These are phyloP conservation scores for Gyromitra esculenta DNA, from an alignment of 2,329 filamentous ascomycete species.

Conservation along the genomic window DNA sequence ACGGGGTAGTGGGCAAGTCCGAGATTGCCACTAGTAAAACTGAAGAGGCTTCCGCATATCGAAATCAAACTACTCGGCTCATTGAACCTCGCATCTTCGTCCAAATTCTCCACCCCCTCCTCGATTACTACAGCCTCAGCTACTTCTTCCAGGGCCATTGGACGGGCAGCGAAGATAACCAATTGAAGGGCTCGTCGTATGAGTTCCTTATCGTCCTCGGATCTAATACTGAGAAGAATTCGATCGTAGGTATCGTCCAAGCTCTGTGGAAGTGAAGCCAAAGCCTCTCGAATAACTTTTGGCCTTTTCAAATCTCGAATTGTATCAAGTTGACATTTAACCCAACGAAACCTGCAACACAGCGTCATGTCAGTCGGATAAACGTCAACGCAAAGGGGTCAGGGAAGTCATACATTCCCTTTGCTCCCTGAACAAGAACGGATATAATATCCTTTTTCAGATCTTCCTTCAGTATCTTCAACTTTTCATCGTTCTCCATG, in stretches of 20 bases:
- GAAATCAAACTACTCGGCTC: constrained; percentile 17
- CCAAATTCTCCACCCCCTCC: neutral
- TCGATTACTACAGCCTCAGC: constrained; percentile 49
- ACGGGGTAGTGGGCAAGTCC: constrained; percentile 45
- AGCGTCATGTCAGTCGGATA: constrained; percentile 32
- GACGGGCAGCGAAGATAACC: constrained; percentile 57
- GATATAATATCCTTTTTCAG: constrained; percentile 26
- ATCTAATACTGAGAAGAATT: constrained; percentile 57
- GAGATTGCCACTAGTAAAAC: neutral
- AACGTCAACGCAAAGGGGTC: neutral
- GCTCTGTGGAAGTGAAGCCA: constrained; percentile 50
- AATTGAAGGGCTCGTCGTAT: constrained; percentile 57
- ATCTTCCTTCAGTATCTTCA: neutral
- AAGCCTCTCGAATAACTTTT: constrained; percentile 28
- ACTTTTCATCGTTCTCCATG: constrained; percentile 21
- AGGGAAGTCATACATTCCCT: constrained; percentile 18
- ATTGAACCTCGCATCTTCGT: constrained; percentile 12
- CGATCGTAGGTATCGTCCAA: constrained; percentile 57
- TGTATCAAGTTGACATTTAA: constrained; percentile 33
- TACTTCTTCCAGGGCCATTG: constrained; percentile 58
- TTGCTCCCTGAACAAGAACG: neutral
- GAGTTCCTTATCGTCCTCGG: constrained; percentile 45
- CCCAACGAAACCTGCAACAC: constrained; percentile 44
- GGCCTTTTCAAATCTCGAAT: constrained; percentile 22
- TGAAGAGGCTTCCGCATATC: constrained; percentile 39